Conservation (phyloP, 208 protist genomes). For the Trypanosoma congolense region DNA sequence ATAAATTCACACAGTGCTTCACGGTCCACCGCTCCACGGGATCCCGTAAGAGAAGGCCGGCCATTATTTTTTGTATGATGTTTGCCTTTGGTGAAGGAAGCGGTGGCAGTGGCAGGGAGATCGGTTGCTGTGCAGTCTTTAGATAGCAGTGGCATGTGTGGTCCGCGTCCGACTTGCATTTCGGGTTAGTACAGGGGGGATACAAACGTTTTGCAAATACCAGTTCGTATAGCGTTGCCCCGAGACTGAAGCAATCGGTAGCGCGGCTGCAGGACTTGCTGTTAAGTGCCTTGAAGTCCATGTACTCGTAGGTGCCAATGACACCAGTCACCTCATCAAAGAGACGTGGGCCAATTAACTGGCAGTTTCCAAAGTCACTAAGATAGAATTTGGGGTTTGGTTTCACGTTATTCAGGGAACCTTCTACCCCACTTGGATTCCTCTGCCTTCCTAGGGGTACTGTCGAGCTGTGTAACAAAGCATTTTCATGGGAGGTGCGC, state of each 20-base stretch:
- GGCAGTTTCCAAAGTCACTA: conserved; percentile 86
- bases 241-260: conserved; percentile 78
- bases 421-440: too few relatives aligned
- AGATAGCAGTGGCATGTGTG: conserved; percentile 76
- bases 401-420: too few relatives aligned
- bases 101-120: conserved; percentile 20
- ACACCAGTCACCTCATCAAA: conserved; percentile 45
- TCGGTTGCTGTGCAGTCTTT: conserved; percentile 39
- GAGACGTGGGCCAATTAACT: conserved; percentile 43
- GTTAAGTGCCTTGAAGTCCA: conserved; percentile 67
- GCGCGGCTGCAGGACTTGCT: conserved; percentile 63
- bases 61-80: conserved; percentile 46
- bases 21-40: conserved; percentile 56
- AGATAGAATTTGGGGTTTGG: conserved; percentile 88
- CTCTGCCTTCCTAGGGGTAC: too few relatives aligned
- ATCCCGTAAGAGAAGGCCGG: conserved; percentile 37
- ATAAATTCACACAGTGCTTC: conserved; percentile 40
- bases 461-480: too few relatives aligned
- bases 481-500: too few relatives aligned
- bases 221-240: conserved; percentile 71
- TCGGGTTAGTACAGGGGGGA: conserved; percentile 44
- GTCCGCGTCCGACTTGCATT: conserved; percentile 36
- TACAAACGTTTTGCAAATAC: conserved; percentile 67
- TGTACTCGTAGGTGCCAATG: conserved; percentile 85
- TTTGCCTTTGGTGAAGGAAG: not conserved